Evolutionary conservation across 371 early-diverging fungal genomes (phyloP), one percentile per base, ranked within the genome.

Genomic region (Mortierella sp.): DNA sequence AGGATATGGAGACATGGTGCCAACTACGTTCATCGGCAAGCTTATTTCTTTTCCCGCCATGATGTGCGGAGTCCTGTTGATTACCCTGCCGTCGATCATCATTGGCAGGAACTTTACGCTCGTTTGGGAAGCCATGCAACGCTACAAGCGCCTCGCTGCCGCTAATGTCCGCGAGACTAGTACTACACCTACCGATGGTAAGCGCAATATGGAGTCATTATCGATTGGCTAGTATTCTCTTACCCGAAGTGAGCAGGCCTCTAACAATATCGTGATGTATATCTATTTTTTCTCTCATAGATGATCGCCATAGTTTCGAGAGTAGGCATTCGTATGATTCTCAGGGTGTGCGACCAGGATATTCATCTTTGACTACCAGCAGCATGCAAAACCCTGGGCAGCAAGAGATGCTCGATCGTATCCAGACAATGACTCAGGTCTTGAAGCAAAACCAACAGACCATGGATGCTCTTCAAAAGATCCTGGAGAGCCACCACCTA

Each of bases 1-100:
- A 29, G 96, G 96, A 41, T 95, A 94, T 80, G 96, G 93, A 67
- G 95, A 95, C 75, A 94, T 95, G 93, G 94, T 94, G 3, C 96
- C 96, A 6, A 89, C 92, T 0, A 96, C 96, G 1, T 92, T 94
- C 80, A 86, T 95, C 64, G 96, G 96, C 64, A 95, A 95, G 77
- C 74, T 95, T 41, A 91, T 96, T 34, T 92, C 95, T 4, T 95
- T 95, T 73, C 95, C 95, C 4, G 93, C 94, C 29, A 95, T 96
- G 95, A 90, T 95, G 88, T 93, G 93, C 64, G 95, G 95, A 65
- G 92, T 96, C 24, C 69, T 96, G 87, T 79, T 95, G 63, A 96
- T 96, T 83, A 95, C 96, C 0, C 74, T 96, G 67, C 96, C 96
- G 13, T 95, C 96, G 41, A 96, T 96, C 70, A 95, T 96, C 79